phyloP scores from a whole-genome alignment of 2,329 filamentous ascomycete genomes.

The Cercospora janseana region DNA sequence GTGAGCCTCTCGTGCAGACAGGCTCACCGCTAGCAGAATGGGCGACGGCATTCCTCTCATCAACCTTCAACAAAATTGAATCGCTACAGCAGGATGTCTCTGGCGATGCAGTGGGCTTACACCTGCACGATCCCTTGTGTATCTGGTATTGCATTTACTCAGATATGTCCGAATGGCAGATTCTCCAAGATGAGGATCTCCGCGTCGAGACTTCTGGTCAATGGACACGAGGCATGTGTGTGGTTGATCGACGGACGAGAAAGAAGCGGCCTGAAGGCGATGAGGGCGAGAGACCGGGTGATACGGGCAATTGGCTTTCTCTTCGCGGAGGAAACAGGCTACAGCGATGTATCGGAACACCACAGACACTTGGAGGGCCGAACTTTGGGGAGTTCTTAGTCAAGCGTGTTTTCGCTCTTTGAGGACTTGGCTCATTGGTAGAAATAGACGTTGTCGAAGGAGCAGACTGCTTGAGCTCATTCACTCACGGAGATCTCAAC shows the following conservation, averaged over 20 bases:
- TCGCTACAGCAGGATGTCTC: conserved; percentile 39
- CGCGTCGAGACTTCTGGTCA: conserved; percentile 86
- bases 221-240: conserved; percentile 87
- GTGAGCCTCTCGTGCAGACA: conserved; percentile 28
- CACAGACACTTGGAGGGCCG: conserved; percentile 64
- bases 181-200: conserved; percentile 67
- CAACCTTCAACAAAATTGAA: conserved; percentile 49
- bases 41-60: conserved; percentile 45
- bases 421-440: neutral
- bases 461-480: neutral
- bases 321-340: conserved; percentile 73
- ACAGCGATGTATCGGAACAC: conserved; percentile 67
- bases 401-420: conserved; percentile 19
- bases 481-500: neutral
- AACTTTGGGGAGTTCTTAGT: conserved; percentile 38
- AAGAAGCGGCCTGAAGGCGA: conserved; percentile 51
- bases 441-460: neutral
- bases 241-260: conserved; percentile 70
- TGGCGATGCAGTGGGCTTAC: conserved; percentile 41
- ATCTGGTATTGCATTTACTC: conserved; percentile 39
- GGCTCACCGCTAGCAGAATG: conserved; percentile 48
- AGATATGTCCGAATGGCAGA: conserved; percentile 37
- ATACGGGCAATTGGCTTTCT: conserved; percentile 75
- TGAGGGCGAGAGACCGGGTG: conserved; percentile 62
- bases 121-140: conserved; percentile 49